Evolutionary conservation across 2,329 filamentous ascomycete genomes (phyloP).

Genomic region (Colletotrichum sublineola): DNA sequence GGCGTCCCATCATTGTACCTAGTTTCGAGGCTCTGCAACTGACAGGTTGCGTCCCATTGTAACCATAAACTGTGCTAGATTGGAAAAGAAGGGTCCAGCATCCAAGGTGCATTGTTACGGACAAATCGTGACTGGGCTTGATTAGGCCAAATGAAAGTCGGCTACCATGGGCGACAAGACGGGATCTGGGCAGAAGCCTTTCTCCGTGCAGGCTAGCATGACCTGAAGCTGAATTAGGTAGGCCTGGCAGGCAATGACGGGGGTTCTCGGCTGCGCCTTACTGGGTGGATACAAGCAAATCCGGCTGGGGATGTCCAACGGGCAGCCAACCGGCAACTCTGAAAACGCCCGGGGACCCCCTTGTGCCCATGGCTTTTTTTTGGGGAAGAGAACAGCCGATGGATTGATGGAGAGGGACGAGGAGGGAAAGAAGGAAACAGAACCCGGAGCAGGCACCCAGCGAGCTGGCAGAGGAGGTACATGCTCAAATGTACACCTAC

Average conservation of each 20-base stretch:
- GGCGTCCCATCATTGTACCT: neutral
- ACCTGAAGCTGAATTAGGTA: conserved; percentile 27
- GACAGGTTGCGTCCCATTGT: neutral
- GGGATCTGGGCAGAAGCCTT: neutral
- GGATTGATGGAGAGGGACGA: conserved; percentile 12
- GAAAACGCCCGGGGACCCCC: conserved; percentile 16
- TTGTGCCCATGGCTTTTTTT: conserved; percentile 17
- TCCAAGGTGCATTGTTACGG: neutral
- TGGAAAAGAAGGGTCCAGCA: conserved; percentile 12
- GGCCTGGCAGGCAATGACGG: conserved; percentile 19
- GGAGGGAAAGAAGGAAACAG: conserved; percentile 12
- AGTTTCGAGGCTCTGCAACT: neutral
- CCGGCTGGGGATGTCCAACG: conserved; percentile 17
- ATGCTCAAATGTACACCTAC: neutral
- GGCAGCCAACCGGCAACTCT: conserved; percentile 33
- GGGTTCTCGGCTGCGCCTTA: conserved; percentile 37
- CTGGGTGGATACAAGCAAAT: conserved; percentile 32
- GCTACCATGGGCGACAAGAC: conserved; percentile 1
- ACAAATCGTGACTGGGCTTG: neutral
- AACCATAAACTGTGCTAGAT: neutral
- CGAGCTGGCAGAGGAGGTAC: neutral
- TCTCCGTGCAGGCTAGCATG: conserved; percentile 9
- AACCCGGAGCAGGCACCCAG: conserved; percentile 23
- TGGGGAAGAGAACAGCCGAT: neutral
- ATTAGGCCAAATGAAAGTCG: neutral